Percentiles rank a stretch among this genome's conserved stretches.
phyloP scores from a whole-genome alignment of 1,284 basidiomycete genomes.

The Microbotryum lychnidis-dioicae region DNA sequence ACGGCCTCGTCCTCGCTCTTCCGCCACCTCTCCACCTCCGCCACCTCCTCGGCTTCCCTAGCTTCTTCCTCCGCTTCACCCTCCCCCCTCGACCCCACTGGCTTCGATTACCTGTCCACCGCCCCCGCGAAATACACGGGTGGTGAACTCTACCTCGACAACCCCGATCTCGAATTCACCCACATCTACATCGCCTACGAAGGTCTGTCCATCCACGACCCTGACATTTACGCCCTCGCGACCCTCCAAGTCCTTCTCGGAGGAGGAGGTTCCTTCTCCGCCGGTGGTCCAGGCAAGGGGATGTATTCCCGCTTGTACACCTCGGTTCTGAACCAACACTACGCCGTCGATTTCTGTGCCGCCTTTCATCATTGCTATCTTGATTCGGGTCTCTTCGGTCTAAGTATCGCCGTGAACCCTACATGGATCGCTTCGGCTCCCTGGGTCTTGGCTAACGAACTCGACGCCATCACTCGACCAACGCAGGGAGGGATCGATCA shows the following conservation, averaged over 20 bases:
- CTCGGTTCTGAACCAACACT: slow-evolving; percentile 91
- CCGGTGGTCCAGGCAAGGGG: slow-evolving; percentile 95
- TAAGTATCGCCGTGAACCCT: slow-evolving; percentile 83
- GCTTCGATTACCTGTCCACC: slow-evolving; percentile 41
- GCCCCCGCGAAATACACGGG: slow-evolving; percentile 70
- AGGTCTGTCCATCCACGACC: slow-evolving; percentile 82
- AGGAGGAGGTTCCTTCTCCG: slow-evolving; percentile 90
- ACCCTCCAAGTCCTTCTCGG: slow-evolving; percentile 92
- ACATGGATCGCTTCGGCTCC: slow-evolving; percentile 44
- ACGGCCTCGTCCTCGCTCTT: slow-evolving; percentile 59
- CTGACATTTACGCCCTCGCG: slow-evolving; percentile 88
- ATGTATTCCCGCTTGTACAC: slow-evolving; percentile 98
- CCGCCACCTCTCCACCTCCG: slow-evolving; percentile 61
- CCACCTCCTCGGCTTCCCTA: slow-evolving; percentile 56
- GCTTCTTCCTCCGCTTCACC: slow-evolving; percentile 37
- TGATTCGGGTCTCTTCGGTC: slow-evolving; percentile 83
- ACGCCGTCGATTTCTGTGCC: slow-evolving; percentile 92
- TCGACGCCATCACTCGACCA: slow-evolving; percentile 45
- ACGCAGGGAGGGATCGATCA: slow-evolving; percentile 49
- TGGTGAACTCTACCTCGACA: slow-evolving; percentile 59
- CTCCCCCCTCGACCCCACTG: slow-evolving; percentile 34
- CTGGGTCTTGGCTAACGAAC: slow-evolving; percentile 73
- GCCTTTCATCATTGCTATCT: slow-evolving; percentile 97
- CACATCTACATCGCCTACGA: slow-evolving; percentile 92
- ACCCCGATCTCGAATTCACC: slow-evolving; percentile 66